Evolutionary conservation across 805 yeast genomes (phyloP).

Genomic region (Cyberlindnera petersonii): DNA sequence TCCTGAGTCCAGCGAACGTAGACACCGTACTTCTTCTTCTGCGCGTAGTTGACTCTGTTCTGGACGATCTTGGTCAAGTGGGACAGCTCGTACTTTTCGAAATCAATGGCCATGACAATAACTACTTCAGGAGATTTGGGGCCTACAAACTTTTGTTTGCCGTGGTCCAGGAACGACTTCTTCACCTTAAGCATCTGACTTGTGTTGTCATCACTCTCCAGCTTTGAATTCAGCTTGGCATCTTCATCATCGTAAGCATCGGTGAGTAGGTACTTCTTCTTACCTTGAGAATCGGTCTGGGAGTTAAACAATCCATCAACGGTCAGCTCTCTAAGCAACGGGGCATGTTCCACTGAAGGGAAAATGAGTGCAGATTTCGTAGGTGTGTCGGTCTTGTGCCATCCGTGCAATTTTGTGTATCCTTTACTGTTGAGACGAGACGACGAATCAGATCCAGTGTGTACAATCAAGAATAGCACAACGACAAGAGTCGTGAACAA

Average conservation of each 20-base stretch:
- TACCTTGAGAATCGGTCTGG: conserved; percentile 43
- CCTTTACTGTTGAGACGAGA: conserved; percentile 9
- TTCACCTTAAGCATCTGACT: conserved; percentile 42
- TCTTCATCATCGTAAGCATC: conserved; percentile 40
- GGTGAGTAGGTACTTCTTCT: conserved; percentile 28
- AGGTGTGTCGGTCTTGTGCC: conserved; percentile 41
- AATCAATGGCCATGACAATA: conserved; percentile 76
- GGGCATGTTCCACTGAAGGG: conserved; percentile 74
- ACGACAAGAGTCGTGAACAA: conserved; percentile 5
- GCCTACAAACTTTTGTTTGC: conserved; percentile 46
- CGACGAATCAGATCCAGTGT: neutral
- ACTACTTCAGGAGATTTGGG: conserved; percentile 57
- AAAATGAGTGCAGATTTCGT: conserved; percentile 54
- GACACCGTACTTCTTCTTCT: conserved; percentile 72
- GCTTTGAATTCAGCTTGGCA: conserved; percentile 35
- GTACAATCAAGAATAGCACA: conserved; percentile 10
- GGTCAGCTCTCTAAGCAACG: conserved; percentile 53
- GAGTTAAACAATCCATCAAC: conserved; percentile 47
- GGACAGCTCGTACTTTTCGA: conserved; percentile 55
- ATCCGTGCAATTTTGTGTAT: conserved; percentile 39
- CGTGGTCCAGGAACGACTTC: conserved; percentile 60
- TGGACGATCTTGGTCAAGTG: conserved; percentile 69
- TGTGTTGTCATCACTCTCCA: conserved; percentile 28
- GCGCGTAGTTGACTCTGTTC: conserved; percentile 86
- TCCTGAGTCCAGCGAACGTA: conserved; percentile 86